Percentiles rank a stretch among this genome's conserved stretches.
Conservation (phyloP, 2,329 filamentous ascomycete species). For the Fusarium brachygibbosum region DNA sequence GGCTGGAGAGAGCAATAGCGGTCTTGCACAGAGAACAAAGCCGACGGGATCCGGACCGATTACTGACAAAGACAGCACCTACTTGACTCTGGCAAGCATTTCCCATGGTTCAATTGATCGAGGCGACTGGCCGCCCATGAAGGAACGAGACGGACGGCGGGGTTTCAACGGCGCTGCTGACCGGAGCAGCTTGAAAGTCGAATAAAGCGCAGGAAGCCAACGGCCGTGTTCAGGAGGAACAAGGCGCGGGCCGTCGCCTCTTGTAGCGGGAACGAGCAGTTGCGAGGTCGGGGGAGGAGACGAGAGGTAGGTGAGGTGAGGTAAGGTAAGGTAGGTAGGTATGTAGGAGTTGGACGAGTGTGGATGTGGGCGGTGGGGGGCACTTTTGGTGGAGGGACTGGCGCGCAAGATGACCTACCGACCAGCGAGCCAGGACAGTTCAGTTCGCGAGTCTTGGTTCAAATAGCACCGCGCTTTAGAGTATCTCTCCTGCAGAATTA, state of each 20-base stretch:
- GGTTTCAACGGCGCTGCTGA: slow-evolving; percentile 34
- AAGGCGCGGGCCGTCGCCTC: slow-evolving; percentile 42
- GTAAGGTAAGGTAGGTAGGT: slow-evolving; percentile 26
- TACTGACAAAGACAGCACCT: slow-evolving; percentile 50
- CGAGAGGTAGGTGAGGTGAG: slow-evolving; percentile 12
- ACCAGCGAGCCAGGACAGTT: neutral
- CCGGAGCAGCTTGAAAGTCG: slow-evolving; percentile 36
- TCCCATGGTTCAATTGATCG: slow-evolving; percentile 64
- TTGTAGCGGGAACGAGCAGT: slow-evolving; percentile 31
- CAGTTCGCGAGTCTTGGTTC: neutral
- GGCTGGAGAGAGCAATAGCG: neutral
- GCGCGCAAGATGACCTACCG: slow-evolving; percentile 21
- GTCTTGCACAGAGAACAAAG: slow-evolving; percentile 3
- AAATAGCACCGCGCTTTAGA: slow-evolving; percentile 19
- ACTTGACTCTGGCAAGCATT: slow-evolving; percentile 61
- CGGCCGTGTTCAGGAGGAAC: slow-evolving; percentile 28
- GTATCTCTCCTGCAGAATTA: slow-evolving; percentile 23
- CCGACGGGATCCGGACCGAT: slow-evolving; percentile 18
- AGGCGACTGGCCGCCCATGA: slow-evolving; percentile 61
- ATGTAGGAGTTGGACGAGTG: slow-evolving; percentile 43
- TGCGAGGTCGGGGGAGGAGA: slow-evolving; percentile 37
- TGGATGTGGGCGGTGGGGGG: slow-evolving; percentile 48
- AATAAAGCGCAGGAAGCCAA: slow-evolving; percentile 26
- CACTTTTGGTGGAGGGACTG: slow-evolving; percentile 42
- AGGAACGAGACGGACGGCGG: slow-evolving; percentile 47